Percentiles rank a stretch among this genome's conserved stretches.
phyloP scores from a whole-genome alignment of 148 eudicot species.

The Arbutus unedo region DNA sequence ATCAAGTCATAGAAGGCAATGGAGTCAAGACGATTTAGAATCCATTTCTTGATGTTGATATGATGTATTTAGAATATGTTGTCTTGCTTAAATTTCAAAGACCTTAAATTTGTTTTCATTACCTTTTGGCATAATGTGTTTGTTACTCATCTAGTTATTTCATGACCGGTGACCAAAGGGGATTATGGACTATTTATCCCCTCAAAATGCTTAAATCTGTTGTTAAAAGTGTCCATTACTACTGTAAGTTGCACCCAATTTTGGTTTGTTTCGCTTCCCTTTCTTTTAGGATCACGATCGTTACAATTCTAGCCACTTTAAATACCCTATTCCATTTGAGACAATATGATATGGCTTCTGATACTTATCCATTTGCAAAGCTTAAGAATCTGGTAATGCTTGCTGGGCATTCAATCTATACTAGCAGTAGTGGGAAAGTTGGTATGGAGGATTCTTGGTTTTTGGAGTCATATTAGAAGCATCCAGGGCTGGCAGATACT shows the following conservation, averaged over 20 bases:
- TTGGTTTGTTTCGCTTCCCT: conserved; percentile 45
- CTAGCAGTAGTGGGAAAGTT: conserved; percentile 79
- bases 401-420: conserved; percentile 96
- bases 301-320: conserved; percentile 42
- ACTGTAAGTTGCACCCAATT: conserved; percentile 62
- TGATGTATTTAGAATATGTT: too few relatives aligned
- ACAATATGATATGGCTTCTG: conserved; percentile 26
- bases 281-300: conserved; percentile 46
- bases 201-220: conserved; percentile 59
- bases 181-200: too few relatives aligned
- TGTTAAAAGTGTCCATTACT: conserved; percentile 38
- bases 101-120: too few relatives aligned
- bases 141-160: too few relatives aligned
- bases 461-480: conserved; percentile 86
- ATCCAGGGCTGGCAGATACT: conserved; percentile 92
- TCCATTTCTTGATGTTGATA: too few relatives aligned
- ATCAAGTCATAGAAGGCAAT: too few relatives aligned
- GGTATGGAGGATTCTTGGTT: conserved; percentile 89
- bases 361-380: conserved; percentile 51
- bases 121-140: too few relatives aligned
- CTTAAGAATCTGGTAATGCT: conserved; percentile 89
- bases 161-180: too few relatives aligned
- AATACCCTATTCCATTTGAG: conserved; percentile 33
- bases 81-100: too few relatives aligned
- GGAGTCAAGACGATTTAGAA: too few relatives aligned